Evolutionary conservation across 371 early-diverging fungal genomes (phyloP).

Genomic region (Actinomortierella wolfii): DNA sequence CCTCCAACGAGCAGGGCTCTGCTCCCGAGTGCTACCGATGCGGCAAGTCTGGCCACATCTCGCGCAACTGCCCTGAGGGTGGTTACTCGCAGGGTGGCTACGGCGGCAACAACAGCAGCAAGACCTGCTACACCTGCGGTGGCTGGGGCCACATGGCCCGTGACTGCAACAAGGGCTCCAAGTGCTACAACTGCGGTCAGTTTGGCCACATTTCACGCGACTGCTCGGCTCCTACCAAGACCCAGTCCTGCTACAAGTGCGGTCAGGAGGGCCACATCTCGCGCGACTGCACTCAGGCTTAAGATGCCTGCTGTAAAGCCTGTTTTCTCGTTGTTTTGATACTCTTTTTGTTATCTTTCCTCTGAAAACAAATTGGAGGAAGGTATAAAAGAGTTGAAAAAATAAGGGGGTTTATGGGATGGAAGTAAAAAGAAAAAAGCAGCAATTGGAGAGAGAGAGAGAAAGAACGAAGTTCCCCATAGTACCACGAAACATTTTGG

Average conservation of each 20-base stretch:
- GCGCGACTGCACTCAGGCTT: slow-evolving; percentile 48
- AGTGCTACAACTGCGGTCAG: slow-evolving; percentile 73
- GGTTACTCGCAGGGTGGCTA: slow-evolving; percentile 32
- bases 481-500: not conserved
- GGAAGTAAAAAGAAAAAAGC: slow-evolving; percentile 3
- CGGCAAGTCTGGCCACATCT: slow-evolving; percentile 63
- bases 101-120: slow-evolving; percentile 21
- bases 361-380: not conserved
- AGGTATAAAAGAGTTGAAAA: not conserved
- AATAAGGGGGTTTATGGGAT: not conserved
- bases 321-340: not conserved
- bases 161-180: slow-evolving; percentile 52
- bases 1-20: slow-evolving; percentile 46
- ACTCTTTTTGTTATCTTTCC: not conserved
- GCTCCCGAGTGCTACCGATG: slow-evolving; percentile 62
- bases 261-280: slow-evolving; percentile 60
- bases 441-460: not conserved
- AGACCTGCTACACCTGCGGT: slow-evolving; percentile 63
- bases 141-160: slow-evolving; percentile 52
- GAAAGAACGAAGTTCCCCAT: not conserved
- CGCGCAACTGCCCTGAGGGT: slow-evolving; percentile 62
- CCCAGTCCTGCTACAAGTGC: slow-evolving; percentile 67
- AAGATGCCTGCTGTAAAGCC: slow-evolving; percentile 6
- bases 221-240: slow-evolving; percentile 62
- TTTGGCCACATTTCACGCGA: slow-evolving; percentile 51